Percentiles rank a stretch among this genome's conserved stretches.
These are phyloP conservation scores for Astrothelium macrocarpum DNA, from an alignment of 495 filamentous ascomycete genomes.

Conservation along the genomic window DNA sequence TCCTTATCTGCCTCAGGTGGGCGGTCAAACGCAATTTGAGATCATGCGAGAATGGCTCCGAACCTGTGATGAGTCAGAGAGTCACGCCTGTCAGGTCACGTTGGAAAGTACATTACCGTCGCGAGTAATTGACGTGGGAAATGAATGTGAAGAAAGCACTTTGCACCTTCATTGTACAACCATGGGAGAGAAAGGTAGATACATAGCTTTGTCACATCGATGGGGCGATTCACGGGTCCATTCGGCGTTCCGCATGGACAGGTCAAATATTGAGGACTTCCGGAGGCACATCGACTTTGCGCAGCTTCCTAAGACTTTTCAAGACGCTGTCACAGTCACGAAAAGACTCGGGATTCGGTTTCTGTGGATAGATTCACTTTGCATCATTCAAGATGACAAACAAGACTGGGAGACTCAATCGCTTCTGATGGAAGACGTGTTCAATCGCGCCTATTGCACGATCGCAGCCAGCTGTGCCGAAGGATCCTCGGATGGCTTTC, in stretches of 20 bases:
- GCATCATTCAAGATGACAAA: slow-evolving; percentile 5
- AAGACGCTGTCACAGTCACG: not conserved
- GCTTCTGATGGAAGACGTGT: slow-evolving; percentile 24
- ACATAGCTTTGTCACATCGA: not conserved
- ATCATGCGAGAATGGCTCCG: not conserved
- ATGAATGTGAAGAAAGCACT: too few species aligned
- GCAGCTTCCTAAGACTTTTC: not conserved
- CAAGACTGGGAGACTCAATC: slow-evolving; percentile 29
- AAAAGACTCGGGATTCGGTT: not conserved
- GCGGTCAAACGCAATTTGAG: not conserved
- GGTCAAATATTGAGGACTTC: too few species aligned
- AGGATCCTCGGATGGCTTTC: slow-evolving; percentile 3
- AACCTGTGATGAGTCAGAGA: not conserved
- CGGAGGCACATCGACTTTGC: not conserved
- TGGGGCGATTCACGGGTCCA: too few species aligned
- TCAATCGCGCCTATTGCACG: slow-evolving; percentile 22
- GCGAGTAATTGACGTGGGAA: not conserved
- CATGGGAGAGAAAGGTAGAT: too few species aligned
- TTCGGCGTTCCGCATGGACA: too few species aligned
- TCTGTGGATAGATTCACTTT: not conserved
- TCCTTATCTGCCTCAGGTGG: not conserved
- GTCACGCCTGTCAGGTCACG: not conserved
- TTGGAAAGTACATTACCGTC: not conserved
- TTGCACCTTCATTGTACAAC: too few species aligned
- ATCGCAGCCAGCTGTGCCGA: slow-evolving; percentile 18